Evolutionary conservation across 768 basidiomycete species (phyloP).

Genomic region (Strobilomyces echinocephalus): DNA sequence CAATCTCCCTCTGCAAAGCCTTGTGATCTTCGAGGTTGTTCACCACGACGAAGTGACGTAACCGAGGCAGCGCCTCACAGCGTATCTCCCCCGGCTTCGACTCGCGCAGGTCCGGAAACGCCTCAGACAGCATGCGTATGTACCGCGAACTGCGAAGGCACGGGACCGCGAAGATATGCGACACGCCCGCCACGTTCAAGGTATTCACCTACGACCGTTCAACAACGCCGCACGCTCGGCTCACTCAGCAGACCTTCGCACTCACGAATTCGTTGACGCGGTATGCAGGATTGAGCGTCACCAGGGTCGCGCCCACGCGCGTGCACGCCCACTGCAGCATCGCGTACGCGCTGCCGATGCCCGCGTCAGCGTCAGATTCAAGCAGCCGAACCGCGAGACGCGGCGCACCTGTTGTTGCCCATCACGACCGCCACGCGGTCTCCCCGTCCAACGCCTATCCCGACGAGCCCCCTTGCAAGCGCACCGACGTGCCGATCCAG

Average conservation of each 20-base stretch:
- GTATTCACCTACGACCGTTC: constrained; percentile 50
- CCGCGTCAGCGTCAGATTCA: neutral
- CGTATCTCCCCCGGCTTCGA: constrained; percentile 53
- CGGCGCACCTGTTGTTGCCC: constrained; percentile 74
- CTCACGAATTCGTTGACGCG: constrained; percentile 64
- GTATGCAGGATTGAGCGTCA: constrained; percentile 82
- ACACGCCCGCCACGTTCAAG: constrained; percentile 59
- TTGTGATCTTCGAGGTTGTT: constrained; percentile 52
- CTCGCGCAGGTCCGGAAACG: constrained; percentile 50
- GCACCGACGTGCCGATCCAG: constrained; percentile 29
- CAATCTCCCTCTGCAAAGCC: constrained; percentile 37
- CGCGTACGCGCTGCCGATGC: constrained; percentile 59
- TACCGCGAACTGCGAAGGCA: constrained; percentile 62
- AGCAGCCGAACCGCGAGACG: too few species aligned
- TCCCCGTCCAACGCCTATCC: too few species aligned
- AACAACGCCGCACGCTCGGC: neutral
- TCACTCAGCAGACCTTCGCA: constrained; percentile 6
- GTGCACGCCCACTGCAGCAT: constrained; percentile 83
- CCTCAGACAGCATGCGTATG: constrained; percentile 51
- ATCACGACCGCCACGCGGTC: constrained; percentile 43
- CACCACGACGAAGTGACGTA: constrained; percentile 63
- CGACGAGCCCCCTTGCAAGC: too few species aligned
- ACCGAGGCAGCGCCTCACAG: constrained; percentile 52
- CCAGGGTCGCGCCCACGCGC: constrained; percentile 77
- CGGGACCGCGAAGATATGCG: constrained; percentile 71